Percentiles rank a stretch among this genome's conserved stretches.
These are phyloP conservation scores for Golubevia pallescens DNA, from an alignment of 1,284 basidiomycete species.

Conservation along the genomic window DNA sequence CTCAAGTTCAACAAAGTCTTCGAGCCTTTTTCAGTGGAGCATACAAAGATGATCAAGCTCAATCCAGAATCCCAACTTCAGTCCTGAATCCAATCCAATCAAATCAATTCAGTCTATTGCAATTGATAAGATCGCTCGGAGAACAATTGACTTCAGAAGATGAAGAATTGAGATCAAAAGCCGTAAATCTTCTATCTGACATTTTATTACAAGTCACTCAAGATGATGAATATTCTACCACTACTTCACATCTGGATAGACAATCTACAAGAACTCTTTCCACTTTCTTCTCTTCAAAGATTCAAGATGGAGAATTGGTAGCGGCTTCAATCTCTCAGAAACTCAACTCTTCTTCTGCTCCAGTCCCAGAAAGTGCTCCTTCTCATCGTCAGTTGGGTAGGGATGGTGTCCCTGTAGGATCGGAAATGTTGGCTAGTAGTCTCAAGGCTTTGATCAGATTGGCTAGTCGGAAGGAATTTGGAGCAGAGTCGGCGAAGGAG, in stretches of 20 bases:
- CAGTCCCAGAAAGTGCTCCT: conserved; percentile 30
- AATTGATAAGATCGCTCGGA: conserved; percentile 84
- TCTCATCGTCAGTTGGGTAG: conserved; percentile 24
- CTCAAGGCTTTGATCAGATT: conserved; percentile 77
- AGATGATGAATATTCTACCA: conserved; percentile 2
- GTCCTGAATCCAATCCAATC: no score
- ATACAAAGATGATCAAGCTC: no score
- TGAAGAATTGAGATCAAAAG: conserved; percentile 78
- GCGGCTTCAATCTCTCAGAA: conserved; percentile 32
- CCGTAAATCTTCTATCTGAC: conserved; percentile 66
- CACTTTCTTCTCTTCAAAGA: conserved; percentile 82
- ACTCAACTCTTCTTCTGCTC: conserved; percentile 26
- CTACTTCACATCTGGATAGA: conserved; percentile 21
- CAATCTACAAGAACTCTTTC: conserved; percentile 71
- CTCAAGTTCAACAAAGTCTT: no score
- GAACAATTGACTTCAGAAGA: conserved; percentile 86
- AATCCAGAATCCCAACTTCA: no score
- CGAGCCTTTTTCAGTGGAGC: no score
- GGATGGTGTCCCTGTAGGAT: conserved; percentile 34
- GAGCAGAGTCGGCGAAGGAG: conserved; percentile 74
- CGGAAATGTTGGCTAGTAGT: conserved; percentile 52
- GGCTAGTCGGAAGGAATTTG: conserved; percentile 73
- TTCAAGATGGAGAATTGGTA: conserved; percentile 76
- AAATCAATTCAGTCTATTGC: conserved; percentile 68
- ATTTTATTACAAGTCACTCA: conserved; percentile 13